Conservation (phyloP, 768 basidiomycete genomes). For the Rossbeevera mucosa region DNA sequence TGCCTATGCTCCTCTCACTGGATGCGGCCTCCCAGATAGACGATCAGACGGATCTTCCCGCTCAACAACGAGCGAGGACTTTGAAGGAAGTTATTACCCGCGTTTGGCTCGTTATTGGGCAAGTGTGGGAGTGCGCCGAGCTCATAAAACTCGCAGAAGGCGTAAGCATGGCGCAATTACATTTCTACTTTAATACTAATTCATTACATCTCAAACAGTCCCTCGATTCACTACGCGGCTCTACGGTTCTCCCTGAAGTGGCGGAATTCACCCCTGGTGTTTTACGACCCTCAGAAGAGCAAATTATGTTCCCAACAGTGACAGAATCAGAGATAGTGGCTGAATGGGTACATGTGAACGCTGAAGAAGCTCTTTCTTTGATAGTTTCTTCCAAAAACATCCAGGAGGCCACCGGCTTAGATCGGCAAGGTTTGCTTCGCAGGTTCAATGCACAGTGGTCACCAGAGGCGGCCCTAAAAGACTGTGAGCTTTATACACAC, state of each 20-base stretch:
- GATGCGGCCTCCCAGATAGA: conserved; percentile 47
- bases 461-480: conserved; percentile 64
- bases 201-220: conserved; percentile 34
- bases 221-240: conserved; percentile 38
- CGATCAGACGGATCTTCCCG: conserved; percentile 36
- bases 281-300: conserved; percentile 42
- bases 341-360: conserved; percentile 42
- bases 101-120: conserved; percentile 66
- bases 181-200: conserved; percentile 16
- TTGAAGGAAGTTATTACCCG: conserved; percentile 61
- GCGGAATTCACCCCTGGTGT: conserved; percentile 34
- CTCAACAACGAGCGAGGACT: conserved; percentile 42
- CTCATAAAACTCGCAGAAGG: conserved; percentile 51
- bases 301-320: conserved; percentile 38
- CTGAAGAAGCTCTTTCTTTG: conserved; percentile 50
- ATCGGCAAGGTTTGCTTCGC: conserved; percentile 49
- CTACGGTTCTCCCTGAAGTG: conserved; percentile 36
- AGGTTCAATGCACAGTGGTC: conserved; percentile 65
- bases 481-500: conserved; percentile 51
- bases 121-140: conserved; percentile 60
- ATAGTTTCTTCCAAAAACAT: conserved; percentile 51
- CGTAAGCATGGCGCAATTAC: conserved; percentile 36
- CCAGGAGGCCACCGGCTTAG: conserved; percentile 61
- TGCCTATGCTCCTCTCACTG: conserved; percentile 84
- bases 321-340: conserved; percentile 19